Evolutionary conservation across 768 basidiomycete genomes (phyloP), one percentile per base, ranked within the genome.

Genomic region (Pleurotus tuber-regium): DNA sequence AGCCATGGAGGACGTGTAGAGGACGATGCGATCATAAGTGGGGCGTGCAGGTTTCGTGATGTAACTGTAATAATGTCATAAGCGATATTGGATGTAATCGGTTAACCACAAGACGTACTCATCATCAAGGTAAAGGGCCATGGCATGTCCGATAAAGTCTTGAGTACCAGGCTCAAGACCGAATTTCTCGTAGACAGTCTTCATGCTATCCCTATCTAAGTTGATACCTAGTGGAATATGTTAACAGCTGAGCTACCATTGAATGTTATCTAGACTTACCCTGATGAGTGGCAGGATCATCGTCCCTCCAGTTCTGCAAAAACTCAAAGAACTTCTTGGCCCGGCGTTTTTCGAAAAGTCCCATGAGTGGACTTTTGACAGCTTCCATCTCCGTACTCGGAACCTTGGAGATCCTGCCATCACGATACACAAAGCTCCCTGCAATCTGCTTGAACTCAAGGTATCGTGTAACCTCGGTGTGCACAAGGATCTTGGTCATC

Each of bases 361-460:
- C 97, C 95, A 99, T 98, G 61, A 99, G 76, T 28, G 94, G 89
- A 61, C 90, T 93, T 70, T 73, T 87, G 52, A 98, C 88, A 7
- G 97, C 97, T 74, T 99, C 97, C 77, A 95, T 86, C 75, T 98
- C 95, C 4, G 93, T 98, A 63, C 89, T 88, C 26, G 97, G 97
- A 8, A 99, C 97, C 71, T 99, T 99, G 55, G 91, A 92, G 71
- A 99, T 97, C 72, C 71, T 89, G 44, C 94, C 93, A 68, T 98
- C 96, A 49, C 96, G 87, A 68, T 94, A 98, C 53, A 99, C 97
- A 70, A 88, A 99, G 66, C 91, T 94, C 49, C 96, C 97, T 0
- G 97, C 93, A 70, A 99, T 98, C 74, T 98, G 96, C 77, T 98
- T 99, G 80, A 99, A 99, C 67, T 98, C 97, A 63, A 99, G 87